Conservation (phyloP, 345 rosid species). For the Theobroma cacao region DNA sequence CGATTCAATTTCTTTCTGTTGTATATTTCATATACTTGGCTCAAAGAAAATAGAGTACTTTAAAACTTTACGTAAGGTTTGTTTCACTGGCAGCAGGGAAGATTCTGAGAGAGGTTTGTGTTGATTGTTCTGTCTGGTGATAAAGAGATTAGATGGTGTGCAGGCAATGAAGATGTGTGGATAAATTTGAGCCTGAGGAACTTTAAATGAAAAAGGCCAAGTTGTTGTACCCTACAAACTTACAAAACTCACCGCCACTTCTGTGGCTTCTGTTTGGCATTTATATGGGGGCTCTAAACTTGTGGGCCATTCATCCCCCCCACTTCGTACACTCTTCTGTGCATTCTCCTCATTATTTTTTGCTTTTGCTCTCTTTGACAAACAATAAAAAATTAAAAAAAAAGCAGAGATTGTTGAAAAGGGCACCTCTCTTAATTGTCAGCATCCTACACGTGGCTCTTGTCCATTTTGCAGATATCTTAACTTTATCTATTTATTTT, state of each 20-base stretch:
- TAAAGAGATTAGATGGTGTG: neutral
- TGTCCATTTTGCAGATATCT: conserved; percentile 11
- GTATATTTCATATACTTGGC: neutral
- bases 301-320: neutral
- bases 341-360: neutral
- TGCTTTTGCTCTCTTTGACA: neutral
- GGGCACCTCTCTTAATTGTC: conserved; percentile 17
- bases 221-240: neutral
- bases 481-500: neutral
- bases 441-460: conserved; percentile 8
- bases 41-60: neutral
- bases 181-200: neutral
- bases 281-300: too few species aligned
- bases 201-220: neutral
- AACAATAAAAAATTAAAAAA: neutral
- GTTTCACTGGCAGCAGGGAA: neutral
- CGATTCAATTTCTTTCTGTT: neutral
- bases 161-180: neutral
- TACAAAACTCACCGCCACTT: neutral
- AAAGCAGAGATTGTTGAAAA: conserved; percentile 19
- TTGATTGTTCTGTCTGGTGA: neutral
- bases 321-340: neutral
- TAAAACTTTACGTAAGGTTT: too few species aligned
- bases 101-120: neutral
- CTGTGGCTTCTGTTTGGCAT: neutral